These are phyloP conservation scores for Coniochaeta sp. DNA, from an alignment of 2,329 filamentous ascomycete genomes.

Conservation along the genomic window DNA sequence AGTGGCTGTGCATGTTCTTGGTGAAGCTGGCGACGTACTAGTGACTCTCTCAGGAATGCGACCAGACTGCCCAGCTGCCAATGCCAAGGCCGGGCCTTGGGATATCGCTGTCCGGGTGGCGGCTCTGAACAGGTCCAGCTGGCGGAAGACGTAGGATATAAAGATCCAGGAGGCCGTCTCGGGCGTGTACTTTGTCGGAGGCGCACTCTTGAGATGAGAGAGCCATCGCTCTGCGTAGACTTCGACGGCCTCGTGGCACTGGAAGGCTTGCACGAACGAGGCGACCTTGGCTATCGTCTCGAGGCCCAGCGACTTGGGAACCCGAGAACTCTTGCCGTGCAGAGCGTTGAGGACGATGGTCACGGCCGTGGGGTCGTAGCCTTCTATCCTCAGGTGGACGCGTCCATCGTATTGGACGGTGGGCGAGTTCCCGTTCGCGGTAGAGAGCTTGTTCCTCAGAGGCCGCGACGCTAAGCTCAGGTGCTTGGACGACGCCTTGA, in stretches of 20 bases:
- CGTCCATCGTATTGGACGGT: conserved; percentile 20
- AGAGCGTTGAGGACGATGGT: conserved; percentile 35
- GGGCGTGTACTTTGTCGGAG: not conserved
- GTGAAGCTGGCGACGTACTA: not conserved
- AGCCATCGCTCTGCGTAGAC: conserved; percentile 35
- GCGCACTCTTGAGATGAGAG: conserved; percentile 9
- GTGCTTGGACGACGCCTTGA: conserved; percentile 29
- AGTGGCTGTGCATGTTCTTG: not conserved
- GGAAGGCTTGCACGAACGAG: conserved; percentile 33
- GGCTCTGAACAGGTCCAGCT: conserved; percentile 5
- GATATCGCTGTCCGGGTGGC: conserved; percentile 7
- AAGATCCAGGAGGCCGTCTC: conserved; percentile 8
- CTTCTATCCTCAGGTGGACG: conserved; percentile 20
- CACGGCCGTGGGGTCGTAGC: conserved; percentile 30
- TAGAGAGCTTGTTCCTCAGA: conserved; percentile 17
- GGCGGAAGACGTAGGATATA: conserved; percentile 8
- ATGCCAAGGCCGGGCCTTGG: conserved; percentile 3
- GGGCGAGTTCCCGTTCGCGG: conserved; percentile 6
- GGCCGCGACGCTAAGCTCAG: conserved; percentile 25
- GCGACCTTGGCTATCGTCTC: conserved; percentile 37
- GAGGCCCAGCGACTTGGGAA: conserved; percentile 29
- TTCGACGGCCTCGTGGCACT: conserved; percentile 33
- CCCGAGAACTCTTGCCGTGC: conserved; percentile 31
- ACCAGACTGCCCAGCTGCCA: conserved; percentile 3
- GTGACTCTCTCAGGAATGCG: conserved; percentile 8